Conservation (phyloP, 345 rosid genomes). For the Ceriops tagal region DNA sequence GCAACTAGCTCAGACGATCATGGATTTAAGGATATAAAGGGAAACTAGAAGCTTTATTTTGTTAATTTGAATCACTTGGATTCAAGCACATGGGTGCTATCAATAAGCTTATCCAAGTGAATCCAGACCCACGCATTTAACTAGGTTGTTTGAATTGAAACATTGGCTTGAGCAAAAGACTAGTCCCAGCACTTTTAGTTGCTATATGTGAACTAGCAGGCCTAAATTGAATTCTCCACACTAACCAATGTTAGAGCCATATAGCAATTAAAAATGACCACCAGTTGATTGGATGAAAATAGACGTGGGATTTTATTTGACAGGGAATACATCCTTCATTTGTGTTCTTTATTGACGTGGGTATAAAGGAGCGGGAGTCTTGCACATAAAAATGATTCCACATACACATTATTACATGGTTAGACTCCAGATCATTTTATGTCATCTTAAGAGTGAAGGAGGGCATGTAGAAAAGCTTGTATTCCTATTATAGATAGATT, state of each 20-base stretch:
- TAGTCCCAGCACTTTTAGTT: neutral
- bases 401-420: too few relatives aligned
- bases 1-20: neutral
- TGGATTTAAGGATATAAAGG: neutral
- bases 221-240: neutral
- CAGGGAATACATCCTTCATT: too few relatives aligned
- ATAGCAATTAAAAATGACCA: neutral
- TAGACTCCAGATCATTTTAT: too few relatives aligned
- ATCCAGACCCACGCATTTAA: neutral
- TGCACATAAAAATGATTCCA: too few relatives aligned
- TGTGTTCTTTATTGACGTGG: too few relatives aligned
- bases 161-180: too few relatives aligned
- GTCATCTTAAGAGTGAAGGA: neutral
- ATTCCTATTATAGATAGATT: neutral
- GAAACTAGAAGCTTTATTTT: neutral
- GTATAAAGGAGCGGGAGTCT: too few relatives aligned
- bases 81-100: neutral
- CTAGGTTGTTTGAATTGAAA: neutral
- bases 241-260: neutral
- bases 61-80: neutral
- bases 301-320: neutral
- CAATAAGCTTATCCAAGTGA: neutral
- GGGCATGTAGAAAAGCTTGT: neutral
- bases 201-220: neutral
- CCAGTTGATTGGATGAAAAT: neutral